Percentiles rank a stretch among this genome's conserved stretches.
Evolutionary conservation across 225 moss, liverwort and hornwort genomes (phyloP).

Genomic region (Polytrichum commune): DNA sequence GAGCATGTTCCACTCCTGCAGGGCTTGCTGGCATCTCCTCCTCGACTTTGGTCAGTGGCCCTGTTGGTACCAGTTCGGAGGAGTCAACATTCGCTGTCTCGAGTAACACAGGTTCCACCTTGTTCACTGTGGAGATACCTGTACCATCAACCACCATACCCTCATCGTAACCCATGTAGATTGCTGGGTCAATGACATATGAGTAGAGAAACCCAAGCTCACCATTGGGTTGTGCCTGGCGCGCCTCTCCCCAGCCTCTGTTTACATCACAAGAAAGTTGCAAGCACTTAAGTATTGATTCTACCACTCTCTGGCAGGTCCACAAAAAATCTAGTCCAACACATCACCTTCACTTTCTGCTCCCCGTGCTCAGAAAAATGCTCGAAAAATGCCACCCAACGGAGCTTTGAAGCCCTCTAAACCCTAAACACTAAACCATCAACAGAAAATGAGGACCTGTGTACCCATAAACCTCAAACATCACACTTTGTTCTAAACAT

Average conservation of each 20-base stretch:
- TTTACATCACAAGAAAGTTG: not conserved
- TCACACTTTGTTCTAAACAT: no score
- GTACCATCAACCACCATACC: not conserved
- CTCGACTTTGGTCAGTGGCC: not conserved
- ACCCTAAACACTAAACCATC: no score
- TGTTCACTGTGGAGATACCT: not conserved
- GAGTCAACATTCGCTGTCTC: not conserved
- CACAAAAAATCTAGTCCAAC: no score
- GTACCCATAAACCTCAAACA: no score
- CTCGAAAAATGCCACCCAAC: no score
- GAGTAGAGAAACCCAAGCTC: not conserved
- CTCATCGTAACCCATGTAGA: not conserved
- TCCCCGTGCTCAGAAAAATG: no score
- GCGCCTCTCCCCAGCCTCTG: not conserved
- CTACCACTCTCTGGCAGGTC: no score
- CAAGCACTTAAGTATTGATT: no score
- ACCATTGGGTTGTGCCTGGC: not conserved
- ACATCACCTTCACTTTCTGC: no score
- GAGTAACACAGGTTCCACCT: not conserved
- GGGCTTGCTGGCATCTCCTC: not conserved
- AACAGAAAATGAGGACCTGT: no score
- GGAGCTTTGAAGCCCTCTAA: no score
- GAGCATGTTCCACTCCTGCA: not conserved
- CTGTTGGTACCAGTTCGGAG: conserved; percentile 1
- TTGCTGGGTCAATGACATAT: not conserved